Conservation (phyloP, 176 grass and related monocot genomes). For the Coix lacrymajobi region DNA sequence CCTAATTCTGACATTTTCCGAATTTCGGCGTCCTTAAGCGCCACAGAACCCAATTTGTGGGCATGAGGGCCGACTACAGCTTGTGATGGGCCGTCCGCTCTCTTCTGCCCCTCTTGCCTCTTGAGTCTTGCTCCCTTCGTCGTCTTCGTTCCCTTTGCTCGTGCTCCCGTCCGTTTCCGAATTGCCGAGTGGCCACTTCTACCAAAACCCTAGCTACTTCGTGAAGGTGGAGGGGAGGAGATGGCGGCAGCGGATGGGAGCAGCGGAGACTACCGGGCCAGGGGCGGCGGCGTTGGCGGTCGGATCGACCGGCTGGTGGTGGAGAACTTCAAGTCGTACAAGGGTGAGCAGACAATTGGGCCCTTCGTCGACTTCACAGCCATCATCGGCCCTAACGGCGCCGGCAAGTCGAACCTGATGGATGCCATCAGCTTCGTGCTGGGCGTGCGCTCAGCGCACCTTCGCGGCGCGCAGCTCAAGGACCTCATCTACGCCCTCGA, state of each 20-base stretch:
- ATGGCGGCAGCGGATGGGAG: constrained; percentile 36
- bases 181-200: neutral
- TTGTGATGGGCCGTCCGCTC: too few species aligned
- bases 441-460: constrained; percentile 77
- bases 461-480: constrained; percentile 89
- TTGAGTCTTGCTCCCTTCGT: neutral
- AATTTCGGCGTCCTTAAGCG: too few species aligned
- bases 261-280: neutral
- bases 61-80: too few species aligned
- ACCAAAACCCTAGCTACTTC: constrained; percentile 37
- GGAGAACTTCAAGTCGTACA: constrained; percentile 99
- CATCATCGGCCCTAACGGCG: constrained; percentile 88
- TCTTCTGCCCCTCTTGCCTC: too few species aligned
- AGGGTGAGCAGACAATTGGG: constrained; percentile 77
- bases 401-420: constrained; percentile 97
- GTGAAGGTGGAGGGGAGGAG: neutral
- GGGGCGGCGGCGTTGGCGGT: constrained; percentile 20
- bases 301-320: constrained; percentile 86
- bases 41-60: too few species aligned
- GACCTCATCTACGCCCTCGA: constrained; percentile 91
- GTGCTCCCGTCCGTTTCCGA: neutral
- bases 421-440: constrained; percentile 98
- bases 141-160: too few species aligned
- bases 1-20: too few species aligned
- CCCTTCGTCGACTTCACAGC: constrained; percentile 95